Conservation (phyloP, 2,329 filamentous ascomycete species). For the Botrytis squamosa region DNA sequence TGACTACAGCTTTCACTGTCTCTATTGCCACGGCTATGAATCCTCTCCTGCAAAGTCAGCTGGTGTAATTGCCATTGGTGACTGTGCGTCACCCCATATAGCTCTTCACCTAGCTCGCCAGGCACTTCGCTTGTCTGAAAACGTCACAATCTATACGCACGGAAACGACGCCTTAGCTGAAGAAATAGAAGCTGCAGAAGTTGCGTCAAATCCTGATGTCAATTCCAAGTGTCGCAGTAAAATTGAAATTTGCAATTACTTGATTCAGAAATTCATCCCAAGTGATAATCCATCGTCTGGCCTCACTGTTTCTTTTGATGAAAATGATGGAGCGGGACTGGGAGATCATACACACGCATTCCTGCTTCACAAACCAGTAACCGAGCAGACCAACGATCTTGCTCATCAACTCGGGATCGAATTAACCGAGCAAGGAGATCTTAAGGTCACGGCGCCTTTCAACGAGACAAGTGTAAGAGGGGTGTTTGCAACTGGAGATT, state of each 20-base stretch:
- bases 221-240: no score
- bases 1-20: conserved; percentile 7
- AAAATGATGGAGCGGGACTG: no score
- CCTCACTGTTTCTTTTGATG: no score
- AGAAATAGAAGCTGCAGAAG: conserved; percentile 32
- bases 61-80: conserved; percentile 1
- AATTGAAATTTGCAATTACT: no score
- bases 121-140: conserved; percentile 34
- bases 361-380: neutral
- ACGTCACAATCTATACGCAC: no score
- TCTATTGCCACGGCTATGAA: conserved; percentile 19
- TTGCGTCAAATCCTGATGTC: no score
- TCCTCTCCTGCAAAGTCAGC: neutral
- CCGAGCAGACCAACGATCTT: neutral
- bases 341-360: neutral
- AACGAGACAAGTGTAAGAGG: conserved; percentile 50
- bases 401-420: conserved; percentile 45
- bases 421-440: conserved; percentile 43
- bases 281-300: no score
- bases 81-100: conserved; percentile 36
- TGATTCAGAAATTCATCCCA: no score
- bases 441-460: conserved; percentile 47
- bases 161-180: conserved; percentile 37
- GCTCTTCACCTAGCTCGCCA: conserved; percentile 45
- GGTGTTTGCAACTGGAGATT: conserved; percentile 54